Evolutionary conservation across 257 asterid species (phyloP).

Genomic region (Solanum phureja): DNA sequence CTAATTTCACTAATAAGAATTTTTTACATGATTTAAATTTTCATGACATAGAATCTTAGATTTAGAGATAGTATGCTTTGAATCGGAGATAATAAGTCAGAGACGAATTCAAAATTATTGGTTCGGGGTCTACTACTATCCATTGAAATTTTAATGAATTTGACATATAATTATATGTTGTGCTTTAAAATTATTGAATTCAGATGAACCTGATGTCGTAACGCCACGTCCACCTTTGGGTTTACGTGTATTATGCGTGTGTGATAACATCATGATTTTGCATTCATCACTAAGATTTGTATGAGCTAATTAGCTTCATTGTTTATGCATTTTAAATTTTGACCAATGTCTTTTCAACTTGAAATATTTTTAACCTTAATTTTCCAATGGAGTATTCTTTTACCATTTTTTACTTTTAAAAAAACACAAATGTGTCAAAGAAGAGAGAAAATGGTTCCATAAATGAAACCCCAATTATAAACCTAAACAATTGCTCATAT

Average conservation of each 20-base stretch:
- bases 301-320: neutral
- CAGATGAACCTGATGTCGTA: neutral
- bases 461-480: neutral
- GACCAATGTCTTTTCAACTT: neutral
- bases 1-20: neutral
- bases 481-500: too few species aligned
- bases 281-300: slow-evolving; percentile 3
- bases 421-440: neutral
- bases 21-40: neutral
- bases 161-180: neutral
- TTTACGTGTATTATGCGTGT: neutral
- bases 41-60: neutral
- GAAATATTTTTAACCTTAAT: neutral
- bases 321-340: neutral
- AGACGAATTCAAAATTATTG: neutral
- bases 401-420: neutral
- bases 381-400: neutral
- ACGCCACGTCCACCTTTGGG: neutral
- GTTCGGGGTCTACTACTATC: neutral
- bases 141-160: neutral
- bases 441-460: neutral
- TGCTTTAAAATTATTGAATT: neutral
- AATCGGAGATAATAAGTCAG: neutral
- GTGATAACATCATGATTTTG: neutral
- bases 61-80: neutral